Evolutionary conservation across 139 green algal species (phyloP).

Genomic region (Chlamydomonas schloesseri): DNA sequence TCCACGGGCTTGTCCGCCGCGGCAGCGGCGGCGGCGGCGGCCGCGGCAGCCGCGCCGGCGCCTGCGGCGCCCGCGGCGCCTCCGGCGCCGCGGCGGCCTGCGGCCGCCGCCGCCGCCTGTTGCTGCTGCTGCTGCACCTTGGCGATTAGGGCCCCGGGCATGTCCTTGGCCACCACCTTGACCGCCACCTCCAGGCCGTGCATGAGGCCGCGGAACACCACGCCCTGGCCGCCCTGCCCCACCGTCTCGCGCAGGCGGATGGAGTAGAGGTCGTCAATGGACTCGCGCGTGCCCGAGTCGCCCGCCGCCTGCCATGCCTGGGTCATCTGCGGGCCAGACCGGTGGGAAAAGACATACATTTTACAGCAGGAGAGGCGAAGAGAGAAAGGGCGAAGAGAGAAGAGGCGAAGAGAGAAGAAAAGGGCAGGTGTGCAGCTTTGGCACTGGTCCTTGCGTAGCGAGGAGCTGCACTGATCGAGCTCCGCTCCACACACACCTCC

Average conservation of each 20-base stretch:
- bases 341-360: background rate
- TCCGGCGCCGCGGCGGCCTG: background rate
- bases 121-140: conserved; percentile 38
- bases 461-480: no score
- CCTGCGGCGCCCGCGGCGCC: background rate
- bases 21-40: background rate
- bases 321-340: conserved; percentile 2
- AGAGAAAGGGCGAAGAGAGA: background rate
- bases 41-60: background rate
- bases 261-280: conserved; percentile 38
- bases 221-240: conserved; percentile 38
- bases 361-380: background rate
- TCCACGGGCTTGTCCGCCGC: background rate
- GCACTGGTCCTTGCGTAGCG: no score
- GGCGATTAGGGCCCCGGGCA: conserved; percentile 15
- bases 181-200: conserved; percentile 44
- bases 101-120: background rate
- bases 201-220: conserved; percentile 38
- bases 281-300: conserved; percentile 27
- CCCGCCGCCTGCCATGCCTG: conserved; percentile 25
- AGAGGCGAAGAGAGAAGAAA: no score
- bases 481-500: no score
- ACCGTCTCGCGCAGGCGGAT: conserved; percentile 44
- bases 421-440: no score
- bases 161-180: conserved; percentile 42